Conservation (phyloP, 2,329 filamentous ascomycete genomes). For the Amesomyces nigricolor region DNA sequence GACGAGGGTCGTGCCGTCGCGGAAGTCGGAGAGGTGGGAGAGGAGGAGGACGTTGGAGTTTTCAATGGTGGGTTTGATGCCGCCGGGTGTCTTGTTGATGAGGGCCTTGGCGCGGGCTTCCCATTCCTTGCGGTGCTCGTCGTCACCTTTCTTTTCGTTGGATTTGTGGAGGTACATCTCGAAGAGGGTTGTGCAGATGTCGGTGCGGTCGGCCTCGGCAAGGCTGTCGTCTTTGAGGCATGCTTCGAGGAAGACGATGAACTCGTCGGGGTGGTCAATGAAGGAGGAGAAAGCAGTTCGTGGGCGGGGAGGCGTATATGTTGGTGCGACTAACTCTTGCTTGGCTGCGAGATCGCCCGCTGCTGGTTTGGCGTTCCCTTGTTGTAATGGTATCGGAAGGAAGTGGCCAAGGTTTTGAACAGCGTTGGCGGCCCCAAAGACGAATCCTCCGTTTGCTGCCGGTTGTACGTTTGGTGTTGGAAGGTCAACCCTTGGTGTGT, state of each 20-base stretch:
- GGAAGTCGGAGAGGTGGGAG: constrained; percentile 86
- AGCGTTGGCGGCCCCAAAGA: constrained; percentile 61
- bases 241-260: constrained; percentile 87
- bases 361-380: constrained; percentile 46
- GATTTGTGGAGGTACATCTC: constrained; percentile 97
- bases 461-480: constrained; percentile 32
- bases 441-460: constrained; percentile 40
- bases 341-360: constrained; percentile 49
- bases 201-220: constrained; percentile 69
- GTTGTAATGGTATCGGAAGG: constrained; percentile 54
- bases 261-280: constrained; percentile 87
- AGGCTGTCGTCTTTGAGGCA: constrained; percentile 68
- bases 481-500: constrained; percentile 63
- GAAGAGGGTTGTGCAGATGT: constrained; percentile 91
- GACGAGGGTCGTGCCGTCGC: constrained; percentile 84
- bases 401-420: constrained; percentile 82
- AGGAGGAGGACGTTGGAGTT: constrained; percentile 90
- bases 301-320: constrained; percentile 76
- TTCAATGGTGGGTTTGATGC: constrained; percentile 59
- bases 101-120: constrained; percentile 84
- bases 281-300: constrained; percentile 92
- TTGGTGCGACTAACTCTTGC: constrained; percentile 40
- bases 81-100: constrained; percentile 54
- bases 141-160: constrained; percentile 62
- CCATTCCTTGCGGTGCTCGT: constrained; percentile 68